A percentile compares a stretch with the other conserved stretches of the same genome.
phyloP scores from a whole-genome alignment of 2,329 filamentous ascomycete species.

The Calycina marina region DNA sequence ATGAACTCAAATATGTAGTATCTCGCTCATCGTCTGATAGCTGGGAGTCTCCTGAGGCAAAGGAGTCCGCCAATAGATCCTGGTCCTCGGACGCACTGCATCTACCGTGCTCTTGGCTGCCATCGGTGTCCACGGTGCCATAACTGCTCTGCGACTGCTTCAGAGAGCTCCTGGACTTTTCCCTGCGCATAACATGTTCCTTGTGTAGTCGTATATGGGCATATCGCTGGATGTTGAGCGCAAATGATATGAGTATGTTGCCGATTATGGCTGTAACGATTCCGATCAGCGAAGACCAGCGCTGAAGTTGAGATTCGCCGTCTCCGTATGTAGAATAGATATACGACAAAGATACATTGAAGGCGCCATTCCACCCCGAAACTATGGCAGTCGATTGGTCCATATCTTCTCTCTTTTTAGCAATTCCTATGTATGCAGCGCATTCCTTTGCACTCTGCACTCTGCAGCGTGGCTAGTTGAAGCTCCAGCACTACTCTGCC shows the following conservation, averaged over 20 bases:
- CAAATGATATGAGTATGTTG: slow-evolving; percentile 87
- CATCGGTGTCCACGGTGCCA: slow-evolving; percentile 26
- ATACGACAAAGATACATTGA: slow-evolving; percentile 15
- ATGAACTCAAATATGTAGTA: slow-evolving; percentile 69
- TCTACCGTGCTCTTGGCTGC: slow-evolving; percentile 22
- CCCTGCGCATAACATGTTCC: slow-evolving; percentile 45
- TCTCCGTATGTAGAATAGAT: slow-evolving; percentile 14
- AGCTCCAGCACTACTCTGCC: too few relatives aligned
- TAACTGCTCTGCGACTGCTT: slow-evolving; percentile 24
- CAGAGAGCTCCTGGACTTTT: slow-evolving; percentile 36
- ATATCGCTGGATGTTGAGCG: slow-evolving; percentile 91
- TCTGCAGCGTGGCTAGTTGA: too few relatives aligned
- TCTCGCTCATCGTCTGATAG: slow-evolving; percentile 27
- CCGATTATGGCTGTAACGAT: slow-evolving; percentile 86
- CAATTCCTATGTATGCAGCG: too few relatives aligned
- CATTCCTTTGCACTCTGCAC: too few relatives aligned
- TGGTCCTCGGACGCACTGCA: slow-evolving; percentile 27
- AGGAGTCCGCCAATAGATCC: slow-evolving; percentile 37
- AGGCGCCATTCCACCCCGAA: too few relatives aligned
- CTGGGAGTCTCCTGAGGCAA: slow-evolving; percentile 29
- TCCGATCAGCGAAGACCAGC: slow-evolving; percentile 90
- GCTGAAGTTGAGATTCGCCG: slow-evolving; percentile 35
- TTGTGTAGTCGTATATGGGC: slow-evolving; percentile 75
- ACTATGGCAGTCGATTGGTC: too few relatives aligned
- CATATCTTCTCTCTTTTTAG: too few relatives aligned